phyloP scores from a whole-genome alignment of 192 early-diverging fungal species.

The Ambispora gerdemannii region DNA sequence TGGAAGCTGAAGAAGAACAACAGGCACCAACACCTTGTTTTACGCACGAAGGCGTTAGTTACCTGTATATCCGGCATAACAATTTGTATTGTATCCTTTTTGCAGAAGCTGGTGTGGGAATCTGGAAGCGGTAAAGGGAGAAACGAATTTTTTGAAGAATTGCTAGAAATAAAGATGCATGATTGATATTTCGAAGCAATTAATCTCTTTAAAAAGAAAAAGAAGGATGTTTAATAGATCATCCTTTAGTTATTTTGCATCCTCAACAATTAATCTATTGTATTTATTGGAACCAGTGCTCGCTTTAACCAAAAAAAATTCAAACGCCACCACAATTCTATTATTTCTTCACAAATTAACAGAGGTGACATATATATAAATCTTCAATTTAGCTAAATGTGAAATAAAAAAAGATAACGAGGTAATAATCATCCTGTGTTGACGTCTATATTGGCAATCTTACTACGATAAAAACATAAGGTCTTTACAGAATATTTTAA shows the following conservation, averaged over 20 bases:
- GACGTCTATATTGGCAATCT: too few species aligned
- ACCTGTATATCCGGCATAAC: constrained; percentile 92
- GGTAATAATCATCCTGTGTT: too few species aligned
- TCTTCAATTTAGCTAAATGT: not conserved
- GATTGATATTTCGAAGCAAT: too few species aligned
- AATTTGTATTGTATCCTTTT: constrained; percentile 82
- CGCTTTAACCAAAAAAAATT: constrained; percentile 95
- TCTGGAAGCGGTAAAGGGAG: not conserved
- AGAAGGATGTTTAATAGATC: too few species aligned
- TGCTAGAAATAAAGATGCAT: too few species aligned
- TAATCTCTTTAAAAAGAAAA: too few species aligned
- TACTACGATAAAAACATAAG: too few species aligned
- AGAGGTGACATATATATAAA: not conserved
- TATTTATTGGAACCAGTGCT: too few species aligned
- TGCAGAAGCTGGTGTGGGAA: not conserved
- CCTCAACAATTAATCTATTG: too few species aligned
- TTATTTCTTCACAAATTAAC: constrained; percentile 90
- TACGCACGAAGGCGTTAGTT: constrained; percentile 94
- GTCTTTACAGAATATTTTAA: constrained; percentile 95
- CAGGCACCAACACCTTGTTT: constrained; percentile 85
- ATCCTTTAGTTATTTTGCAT: too few species aligned
- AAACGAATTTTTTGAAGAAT: constrained; percentile 5
- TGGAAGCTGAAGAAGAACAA: constrained; percentile 91
- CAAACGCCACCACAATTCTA: constrained; percentile 93
- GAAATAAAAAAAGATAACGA: too few species aligned